Conservation (phyloP, 2,329 filamentous ascomycete genomes). For the Botrytis galanthina region DNA sequence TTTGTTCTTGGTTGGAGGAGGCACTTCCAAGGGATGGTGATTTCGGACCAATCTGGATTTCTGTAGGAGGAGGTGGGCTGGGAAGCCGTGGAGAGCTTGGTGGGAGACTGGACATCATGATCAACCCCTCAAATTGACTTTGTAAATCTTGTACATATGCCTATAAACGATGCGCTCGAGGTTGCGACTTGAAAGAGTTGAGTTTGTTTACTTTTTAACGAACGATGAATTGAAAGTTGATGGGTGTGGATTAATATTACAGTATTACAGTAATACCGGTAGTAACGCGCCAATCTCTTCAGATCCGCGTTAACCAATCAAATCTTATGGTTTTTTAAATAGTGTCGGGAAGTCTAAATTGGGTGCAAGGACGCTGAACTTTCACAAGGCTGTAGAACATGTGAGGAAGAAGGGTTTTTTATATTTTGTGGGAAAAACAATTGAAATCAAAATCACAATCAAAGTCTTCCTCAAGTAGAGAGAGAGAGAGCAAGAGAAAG, state of each 20-base stretch:
- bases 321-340: background rate
- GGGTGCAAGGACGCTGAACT: constrained; percentile 9
- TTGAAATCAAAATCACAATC: background rate
- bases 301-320: constrained; percentile 18
- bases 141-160: constrained; percentile 16
- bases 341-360: background rate
- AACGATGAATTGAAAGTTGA: constrained; percentile 1
- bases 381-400: constrained; percentile 15
- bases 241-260: constrained; percentile 6
- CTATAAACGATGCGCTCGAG: constrained; percentile 4
- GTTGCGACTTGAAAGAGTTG: background rate
- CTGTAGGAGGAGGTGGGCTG: constrained; percentile 89
- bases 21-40: constrained; percentile 67
- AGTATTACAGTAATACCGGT: background rate
- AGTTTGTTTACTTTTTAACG: background rate
- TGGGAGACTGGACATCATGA: constrained; percentile 49
- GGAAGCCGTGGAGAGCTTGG: constrained; percentile 89
- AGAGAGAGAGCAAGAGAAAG: background rate
- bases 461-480: background rate
- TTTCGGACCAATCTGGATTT: constrained; percentile 83
- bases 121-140: constrained; percentile 36
- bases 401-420: background rate
- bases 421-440: background rate
- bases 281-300: constrained; percentile 20
- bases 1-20: constrained; percentile 56